Base-by-base conservation (phyloP, 2,329 filamentous ascomycete species). In the Trichoderma pleuroti region DNA sequence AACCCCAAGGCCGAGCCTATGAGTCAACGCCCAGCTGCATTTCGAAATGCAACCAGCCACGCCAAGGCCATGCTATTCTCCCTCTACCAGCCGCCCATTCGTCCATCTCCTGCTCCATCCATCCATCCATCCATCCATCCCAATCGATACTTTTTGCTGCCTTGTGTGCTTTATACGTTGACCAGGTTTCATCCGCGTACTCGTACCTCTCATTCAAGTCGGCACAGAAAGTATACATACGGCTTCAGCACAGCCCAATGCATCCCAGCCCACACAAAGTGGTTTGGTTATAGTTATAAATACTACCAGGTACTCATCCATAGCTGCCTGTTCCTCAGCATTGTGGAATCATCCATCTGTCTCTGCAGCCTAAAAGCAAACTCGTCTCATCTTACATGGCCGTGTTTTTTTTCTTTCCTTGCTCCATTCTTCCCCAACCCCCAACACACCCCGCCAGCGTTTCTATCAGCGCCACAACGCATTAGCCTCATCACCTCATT, bases 41-140 rank as follows among this genome's bases (percentile, higher is more conserved):
- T 49, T 49, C n/a, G 30, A 46, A 57, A 68, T 68, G 64, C 54
- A 59, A 68, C 64, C 36, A 68, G 64, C 36, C 64, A 59, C 52
- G 64, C 64, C 64, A 68, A 59, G 64, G 34, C n/a, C 26, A 57
- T 57, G 30, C 63, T 39, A 54, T 66, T 21, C 4, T 34, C 49
- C 21, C 63, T 16, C 1, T 39, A 16, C 34, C 63, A 10, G 26
- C 21, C 46, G 49, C 32, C 52, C 34, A 57, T 67, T 46, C 52
- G 52, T 67, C 34, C 64, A 21, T 46, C 11, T 28, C 1, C 24
- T 18, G 26, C 24, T 32, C 39, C 32, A 56, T 36, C 46, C 62
- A 54, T 54, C 62, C 46, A 54, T 54, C 32, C 21, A 10, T 34
- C 28, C 61, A 49, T 64, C 61, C 42, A 65, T 56, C 32, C 32